These are phyloP conservation scores for Cladosporium sp. DNA, from an alignment of 2,329 filamentous ascomycete species.

Conservation along the genomic window DNA sequence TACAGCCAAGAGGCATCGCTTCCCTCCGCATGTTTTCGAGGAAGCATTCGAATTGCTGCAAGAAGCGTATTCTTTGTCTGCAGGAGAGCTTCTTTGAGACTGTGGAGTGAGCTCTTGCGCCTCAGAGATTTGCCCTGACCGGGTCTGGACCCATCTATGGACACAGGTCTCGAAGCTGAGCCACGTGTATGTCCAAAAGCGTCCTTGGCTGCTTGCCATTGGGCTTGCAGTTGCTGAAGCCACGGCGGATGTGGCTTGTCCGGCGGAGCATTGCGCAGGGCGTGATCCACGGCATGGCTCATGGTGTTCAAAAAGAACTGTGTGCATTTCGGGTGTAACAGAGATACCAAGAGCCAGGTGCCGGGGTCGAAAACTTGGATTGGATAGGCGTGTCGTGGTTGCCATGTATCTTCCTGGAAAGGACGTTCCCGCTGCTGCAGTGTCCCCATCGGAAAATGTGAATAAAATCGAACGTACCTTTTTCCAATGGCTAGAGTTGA, in stretches of 20 bases:
- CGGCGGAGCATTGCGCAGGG: conserved; percentile 13
- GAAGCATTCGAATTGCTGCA: neutral
- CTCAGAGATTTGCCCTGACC: neutral
- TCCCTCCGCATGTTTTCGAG: neutral
- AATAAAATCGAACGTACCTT: neutral
- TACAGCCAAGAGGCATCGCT: neutral
- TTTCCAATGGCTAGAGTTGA: neutral
- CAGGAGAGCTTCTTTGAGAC: conserved; percentile 5
- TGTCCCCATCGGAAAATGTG: neutral
- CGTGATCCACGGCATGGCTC: neutral
- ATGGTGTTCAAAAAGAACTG: neutral
- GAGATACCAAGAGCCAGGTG: neutral
- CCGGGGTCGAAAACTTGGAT: neutral
- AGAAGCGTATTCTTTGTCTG: conserved; percentile 8
- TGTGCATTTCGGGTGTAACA: neutral
- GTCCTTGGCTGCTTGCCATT: conserved; percentile 10
- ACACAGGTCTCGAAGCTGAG: neutral
- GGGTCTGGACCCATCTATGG: neutral
- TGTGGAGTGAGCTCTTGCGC: conserved; percentile 4
- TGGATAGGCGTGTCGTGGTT: neutral
- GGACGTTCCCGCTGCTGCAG: neutral
- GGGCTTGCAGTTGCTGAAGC: conserved; percentile 9
- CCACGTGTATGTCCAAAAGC: neutral
- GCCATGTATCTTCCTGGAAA: neutral
- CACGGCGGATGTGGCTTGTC: conserved; percentile 13